These are phyloP conservation scores for Claviceps africana DNA, from an alignment of 2,329 filamentous ascomycete genomes.

Conservation along the genomic window DNA sequence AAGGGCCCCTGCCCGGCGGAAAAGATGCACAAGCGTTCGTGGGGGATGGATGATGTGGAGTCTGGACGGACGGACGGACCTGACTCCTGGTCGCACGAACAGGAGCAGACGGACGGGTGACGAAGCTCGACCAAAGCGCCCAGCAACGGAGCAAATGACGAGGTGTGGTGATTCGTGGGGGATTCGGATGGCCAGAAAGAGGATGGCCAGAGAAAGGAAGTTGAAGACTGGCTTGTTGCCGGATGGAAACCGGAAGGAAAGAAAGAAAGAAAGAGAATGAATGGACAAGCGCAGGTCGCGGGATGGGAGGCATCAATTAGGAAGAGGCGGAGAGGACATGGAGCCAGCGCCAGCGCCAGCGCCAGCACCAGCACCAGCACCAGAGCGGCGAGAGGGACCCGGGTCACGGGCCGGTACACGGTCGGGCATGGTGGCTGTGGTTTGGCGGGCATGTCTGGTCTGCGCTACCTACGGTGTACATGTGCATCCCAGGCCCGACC, in stretches of 20 bases:
- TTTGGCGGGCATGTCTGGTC: no score
- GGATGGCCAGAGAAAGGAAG: background rate
- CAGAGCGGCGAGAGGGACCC: no score
- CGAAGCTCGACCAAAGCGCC: background rate
- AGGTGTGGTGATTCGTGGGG: background rate
- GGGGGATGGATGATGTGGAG: background rate
- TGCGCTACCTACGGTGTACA: no score
- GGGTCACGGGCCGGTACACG: background rate
- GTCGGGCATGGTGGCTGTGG: no score
- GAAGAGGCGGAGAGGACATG: no score
- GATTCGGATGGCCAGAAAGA: background rate
- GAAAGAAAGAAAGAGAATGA: no score
- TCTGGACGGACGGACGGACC: background rate
- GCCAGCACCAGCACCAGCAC: no score
- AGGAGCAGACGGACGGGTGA: background rate
- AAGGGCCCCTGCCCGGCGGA: background rate
- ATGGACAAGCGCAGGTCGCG: background rate
- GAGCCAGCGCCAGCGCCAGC: no score
- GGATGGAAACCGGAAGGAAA: no score
- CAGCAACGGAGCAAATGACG: background rate
- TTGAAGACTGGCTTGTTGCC: background rate
- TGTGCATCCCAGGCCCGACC: no score
- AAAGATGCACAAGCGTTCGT: background rate
- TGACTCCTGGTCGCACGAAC: slow-evolving; percentile 1
- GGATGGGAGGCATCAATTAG: no score